These are phyloP conservation scores for Boletus reticulatus DNA, from an alignment of 768 basidiomycete species.

Conservation along the genomic window DNA sequence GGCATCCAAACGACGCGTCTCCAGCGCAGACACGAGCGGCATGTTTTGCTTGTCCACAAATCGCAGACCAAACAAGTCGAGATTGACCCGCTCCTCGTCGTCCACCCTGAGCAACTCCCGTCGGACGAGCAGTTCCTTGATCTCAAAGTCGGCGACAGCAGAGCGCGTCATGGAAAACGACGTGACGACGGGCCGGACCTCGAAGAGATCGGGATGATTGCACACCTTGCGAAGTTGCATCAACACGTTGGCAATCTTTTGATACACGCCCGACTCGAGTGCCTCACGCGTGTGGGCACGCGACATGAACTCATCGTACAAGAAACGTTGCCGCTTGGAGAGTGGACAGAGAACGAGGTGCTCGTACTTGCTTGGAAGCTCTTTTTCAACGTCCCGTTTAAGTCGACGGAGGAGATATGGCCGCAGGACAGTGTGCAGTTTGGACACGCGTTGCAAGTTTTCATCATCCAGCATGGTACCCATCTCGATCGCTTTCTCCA, in stretches of 20 bases:
- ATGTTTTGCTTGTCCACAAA: constrained; percentile 58
- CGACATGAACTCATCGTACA: constrained; percentile 96
- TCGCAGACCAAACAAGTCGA: constrained; percentile 62
- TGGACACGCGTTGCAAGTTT: constrained; percentile 77
- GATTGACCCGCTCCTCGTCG: constrained; percentile 52
- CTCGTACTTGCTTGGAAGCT: constrained; percentile 91
- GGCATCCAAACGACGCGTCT: constrained; percentile 58
- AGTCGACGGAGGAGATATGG: constrained; percentile 95
- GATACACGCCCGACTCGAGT: constrained; percentile 80
- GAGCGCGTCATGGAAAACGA: constrained; percentile 76
- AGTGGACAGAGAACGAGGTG: constrained; percentile 86
- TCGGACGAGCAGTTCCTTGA: constrained; percentile 86
- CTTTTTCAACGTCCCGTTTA: constrained; percentile 96
- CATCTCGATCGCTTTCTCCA: constrained; percentile 93
- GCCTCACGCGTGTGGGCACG: constrained; percentile 81
- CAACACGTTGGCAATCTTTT: constrained; percentile 89
- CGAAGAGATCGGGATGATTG: constrained; percentile 92
- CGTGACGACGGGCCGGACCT: constrained; percentile 80
- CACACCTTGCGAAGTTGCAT: constrained; percentile 99
- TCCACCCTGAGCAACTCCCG: constrained; percentile 60
- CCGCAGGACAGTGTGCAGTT: constrained; percentile 92
- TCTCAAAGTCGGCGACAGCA: constrained; percentile 73
- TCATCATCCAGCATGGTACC: constrained; percentile 76
- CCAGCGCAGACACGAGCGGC: constrained; percentile 51
- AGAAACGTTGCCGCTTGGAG: constrained; percentile 89